A percentile compares a stretch with the other conserved stretches of the same genome.
Evolutionary conservation across 148 eudicot species (phyloP).

Genomic region (Vaccinium myrtillus): DNA sequence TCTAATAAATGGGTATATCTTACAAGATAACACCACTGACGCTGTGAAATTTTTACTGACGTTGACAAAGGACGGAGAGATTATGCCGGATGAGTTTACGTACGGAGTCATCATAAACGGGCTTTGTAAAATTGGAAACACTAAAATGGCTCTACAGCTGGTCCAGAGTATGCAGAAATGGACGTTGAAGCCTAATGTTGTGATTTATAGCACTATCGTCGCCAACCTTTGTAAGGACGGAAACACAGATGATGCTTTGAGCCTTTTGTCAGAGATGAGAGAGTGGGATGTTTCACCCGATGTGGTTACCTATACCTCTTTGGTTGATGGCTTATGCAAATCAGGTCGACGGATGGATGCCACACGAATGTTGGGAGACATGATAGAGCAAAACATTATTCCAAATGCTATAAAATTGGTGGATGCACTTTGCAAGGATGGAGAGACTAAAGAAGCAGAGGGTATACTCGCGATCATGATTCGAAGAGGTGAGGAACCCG

Average conservation of each 20-base stretch:
- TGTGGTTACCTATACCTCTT: not conserved
- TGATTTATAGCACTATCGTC: not conserved
- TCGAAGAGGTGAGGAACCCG: constrained; percentile 16
- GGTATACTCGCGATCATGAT: constrained; percentile 8
- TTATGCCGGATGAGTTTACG: constrained; percentile 10
- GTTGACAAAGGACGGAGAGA: not conserved
- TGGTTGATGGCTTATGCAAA: not conserved
- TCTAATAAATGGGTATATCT: not conserved
- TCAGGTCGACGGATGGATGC: not conserved
- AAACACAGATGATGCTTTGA: constrained; percentile 4
- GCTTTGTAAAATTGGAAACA: constrained; percentile 20
- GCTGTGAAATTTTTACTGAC: constrained; percentile 20
- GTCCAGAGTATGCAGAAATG: constrained; percentile 12
- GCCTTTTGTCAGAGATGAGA: constrained; percentile 9
- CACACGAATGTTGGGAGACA: not conserved
- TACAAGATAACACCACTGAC: not conserved
- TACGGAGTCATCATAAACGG: constrained; percentile 16
- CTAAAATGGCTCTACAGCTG: not conserved
- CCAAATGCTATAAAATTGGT: not conserved
- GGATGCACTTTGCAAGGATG: not conserved
- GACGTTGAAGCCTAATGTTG: not conserved
- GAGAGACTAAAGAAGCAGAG: not conserved
- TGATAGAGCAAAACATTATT: constrained; percentile 10
- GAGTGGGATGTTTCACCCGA: not conserved
- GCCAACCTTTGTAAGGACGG: constrained; percentile 16